Evolutionary conservation across 1,284 basidiomycete species (phyloP).

Genomic region (Somion occarium): DNA sequence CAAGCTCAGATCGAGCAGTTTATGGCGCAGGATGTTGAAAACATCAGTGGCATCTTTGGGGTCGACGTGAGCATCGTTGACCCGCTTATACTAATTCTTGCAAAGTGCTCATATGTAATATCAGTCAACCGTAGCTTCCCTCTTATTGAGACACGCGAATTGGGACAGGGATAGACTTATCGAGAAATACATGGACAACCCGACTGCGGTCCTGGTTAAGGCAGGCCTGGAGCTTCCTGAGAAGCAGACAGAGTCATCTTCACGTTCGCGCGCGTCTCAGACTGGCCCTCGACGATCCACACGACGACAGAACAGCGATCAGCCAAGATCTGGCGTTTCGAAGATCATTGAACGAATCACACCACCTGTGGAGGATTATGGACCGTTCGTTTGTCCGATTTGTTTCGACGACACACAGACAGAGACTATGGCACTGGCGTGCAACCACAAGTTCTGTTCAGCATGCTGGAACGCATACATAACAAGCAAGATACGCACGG

Average conservation of each 20-base stretch:
- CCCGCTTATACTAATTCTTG: background rate
- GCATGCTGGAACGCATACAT: conserved; percentile 88
- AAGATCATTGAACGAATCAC: conserved; percentile 23
- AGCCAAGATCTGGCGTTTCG: conserved; percentile 28
- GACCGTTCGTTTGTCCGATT: conserved; percentile 79
- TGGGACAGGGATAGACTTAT: conserved; percentile 99
- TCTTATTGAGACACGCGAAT: conserved; percentile 80
- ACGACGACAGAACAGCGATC: conserved; percentile 37
- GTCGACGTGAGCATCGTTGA: conserved; percentile 52
- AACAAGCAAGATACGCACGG: conserved; percentile 82
- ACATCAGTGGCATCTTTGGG: conserved; percentile 81
- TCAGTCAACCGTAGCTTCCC: conserved; percentile 56
- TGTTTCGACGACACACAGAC: conserved; percentile 81
- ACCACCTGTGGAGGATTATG: conserved; percentile 25
- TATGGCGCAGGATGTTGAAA: conserved; percentile 76
- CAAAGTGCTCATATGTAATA: background rate
- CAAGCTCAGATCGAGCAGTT: conserved; percentile 70
- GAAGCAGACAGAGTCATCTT: conserved; percentile 18
- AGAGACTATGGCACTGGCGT: conserved; percentile 62
- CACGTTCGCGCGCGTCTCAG: conserved; percentile 17
- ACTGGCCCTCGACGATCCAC: conserved; percentile 31
- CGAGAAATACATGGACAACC: conserved; percentile 92
- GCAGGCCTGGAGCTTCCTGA: conserved; percentile 55
- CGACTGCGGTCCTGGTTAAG: conserved; percentile 61
- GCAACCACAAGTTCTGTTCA: conserved; percentile 80